Percentiles rank a stretch among this genome's conserved stretches.
Conservation (phyloP, 805 yeast genomes). For the Metschnikowia lachancei region DNA sequence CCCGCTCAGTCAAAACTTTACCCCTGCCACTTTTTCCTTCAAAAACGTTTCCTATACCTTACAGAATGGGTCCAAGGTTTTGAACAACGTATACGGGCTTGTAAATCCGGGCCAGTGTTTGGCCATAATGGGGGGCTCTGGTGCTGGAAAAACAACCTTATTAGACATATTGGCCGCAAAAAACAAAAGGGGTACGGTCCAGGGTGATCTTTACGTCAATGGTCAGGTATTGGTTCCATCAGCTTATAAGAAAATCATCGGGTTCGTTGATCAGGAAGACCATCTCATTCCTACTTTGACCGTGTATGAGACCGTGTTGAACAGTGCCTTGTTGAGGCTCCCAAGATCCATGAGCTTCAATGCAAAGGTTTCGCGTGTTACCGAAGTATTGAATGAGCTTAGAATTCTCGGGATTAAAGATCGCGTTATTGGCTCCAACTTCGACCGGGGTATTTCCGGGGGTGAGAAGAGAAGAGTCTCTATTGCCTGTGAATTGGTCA, state of each 20-base stretch:
- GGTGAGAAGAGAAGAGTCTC: slow-evolving; percentile 92
- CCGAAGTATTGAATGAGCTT: slow-evolving; percentile 81
- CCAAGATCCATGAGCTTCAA: slow-evolving; percentile 75
- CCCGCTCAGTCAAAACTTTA: slow-evolving; percentile 52
- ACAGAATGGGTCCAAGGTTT: slow-evolving; percentile 46
- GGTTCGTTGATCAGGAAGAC: slow-evolving; percentile 97
- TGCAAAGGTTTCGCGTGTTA: slow-evolving; percentile 74
- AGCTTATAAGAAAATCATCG: slow-evolving; percentile 66
- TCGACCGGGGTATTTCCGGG: slow-evolving; percentile 88
- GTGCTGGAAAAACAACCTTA: slow-evolving; percentile 96
- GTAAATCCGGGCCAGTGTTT: slow-evolving; percentile 85
- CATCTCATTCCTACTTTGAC: slow-evolving; percentile 87
- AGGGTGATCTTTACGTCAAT: slow-evolving; percentile 73
- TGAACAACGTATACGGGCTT: slow-evolving; percentile 66
- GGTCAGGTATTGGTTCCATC: slow-evolving; percentile 51
- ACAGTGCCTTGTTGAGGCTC: slow-evolving; percentile 83
- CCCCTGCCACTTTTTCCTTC: slow-evolving; percentile 74
- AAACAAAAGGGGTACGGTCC: slow-evolving; percentile 67
- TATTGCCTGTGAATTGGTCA: slow-evolving; percentile 89
- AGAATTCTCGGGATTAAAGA: slow-evolving; percentile 82
- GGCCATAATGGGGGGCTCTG: slow-evolving; percentile 98
- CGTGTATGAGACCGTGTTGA: slow-evolving; percentile 91
- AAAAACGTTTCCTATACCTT: slow-evolving; percentile 64
- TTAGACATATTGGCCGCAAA: slow-evolving; percentile 89
- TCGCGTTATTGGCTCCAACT: slow-evolving; percentile 82